Evolutionary conservation across 805 yeast species (phyloP), one percentile per base, ranked within the genome.

Genomic region (Sporopachydermia quercuum): DNA sequence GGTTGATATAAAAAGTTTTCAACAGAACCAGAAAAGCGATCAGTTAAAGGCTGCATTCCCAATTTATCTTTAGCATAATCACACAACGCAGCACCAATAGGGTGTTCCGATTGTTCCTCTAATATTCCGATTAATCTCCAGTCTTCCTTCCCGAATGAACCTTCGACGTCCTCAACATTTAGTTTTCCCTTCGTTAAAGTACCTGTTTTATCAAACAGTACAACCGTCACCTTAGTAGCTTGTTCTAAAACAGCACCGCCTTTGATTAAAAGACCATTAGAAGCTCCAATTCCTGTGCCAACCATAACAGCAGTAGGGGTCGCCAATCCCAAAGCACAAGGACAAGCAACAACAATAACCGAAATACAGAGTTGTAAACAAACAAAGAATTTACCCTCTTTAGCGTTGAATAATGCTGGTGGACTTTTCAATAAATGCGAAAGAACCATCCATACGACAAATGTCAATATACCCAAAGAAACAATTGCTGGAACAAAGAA

Each of bases 221-320:
- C 73, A 8, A 73, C 67, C 45, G 76, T 70, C 34, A 84, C 65
- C 15, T 67, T 60, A 49, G 73, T 72, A 4, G 91, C 78, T 42
- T 62, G 67, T 53, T 91, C 97, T 45, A 91, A 67, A 13, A 82
- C 73, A 39, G 80, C 94, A 16, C 96, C 98, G 37, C 96, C 95
- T 57, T 89, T 91, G 50, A 91, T 81, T 40, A 91, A 63, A 3
- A 91, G 80, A 15, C 98, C 97, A 56, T 84, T 67, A 11, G 71
- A 58, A 0, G 98, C 97, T 34, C 95, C 97, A 16, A 85, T 79
- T 34, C 98, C 98, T 2, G 97, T 89, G 5, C 96, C 98, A 2
- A 91, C 98, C 96, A 93, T 91, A 6, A 91, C 84, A 0, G 97
- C 97, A 1, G 98, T 93, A 1, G 99, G 99, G 0, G 97, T 94